A percentile compares a stretch with the other conserved stretches of the same genome.
Conservation (phyloP, 331 rosid genomes). For the Pyracantha coccinea region DNA sequence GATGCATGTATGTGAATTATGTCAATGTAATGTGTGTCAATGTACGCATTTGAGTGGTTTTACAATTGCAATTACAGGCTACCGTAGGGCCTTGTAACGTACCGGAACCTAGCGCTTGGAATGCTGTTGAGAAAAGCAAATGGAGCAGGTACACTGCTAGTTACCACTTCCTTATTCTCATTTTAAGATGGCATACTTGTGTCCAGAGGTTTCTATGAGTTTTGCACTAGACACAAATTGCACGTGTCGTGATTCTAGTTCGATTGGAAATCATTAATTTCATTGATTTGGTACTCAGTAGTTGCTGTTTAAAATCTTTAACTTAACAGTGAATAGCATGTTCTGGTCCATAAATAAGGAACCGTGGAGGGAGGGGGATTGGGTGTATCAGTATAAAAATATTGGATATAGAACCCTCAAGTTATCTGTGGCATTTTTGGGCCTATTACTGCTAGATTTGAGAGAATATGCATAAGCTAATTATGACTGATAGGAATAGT, state of each 20-base stretch:
- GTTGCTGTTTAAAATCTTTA: too few species aligned
- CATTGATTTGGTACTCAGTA: background rate
- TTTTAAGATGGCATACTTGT: background rate
- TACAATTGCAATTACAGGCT: slow-evolving; percentile 50
- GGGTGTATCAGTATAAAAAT: background rate
- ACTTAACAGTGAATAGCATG: background rate
- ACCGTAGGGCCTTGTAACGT: slow-evolving; percentile 71
- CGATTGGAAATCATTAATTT: background rate
- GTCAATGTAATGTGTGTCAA: background rate
- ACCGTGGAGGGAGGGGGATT: background rate
- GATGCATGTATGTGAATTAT: background rate
- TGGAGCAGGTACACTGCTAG: slow-evolving; percentile 75
- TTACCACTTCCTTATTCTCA: background rate
- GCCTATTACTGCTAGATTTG: background rate
- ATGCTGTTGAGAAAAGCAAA: slow-evolving; percentile 84
- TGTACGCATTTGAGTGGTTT: background rate
- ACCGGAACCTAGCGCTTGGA: slow-evolving; percentile 86
- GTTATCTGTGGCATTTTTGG: background rate
- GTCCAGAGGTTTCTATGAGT: background rate
- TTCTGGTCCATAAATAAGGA: background rate
- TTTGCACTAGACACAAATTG: background rate
- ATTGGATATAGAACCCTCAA: background rate
- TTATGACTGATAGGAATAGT: background rate
- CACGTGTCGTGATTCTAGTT: background rate
- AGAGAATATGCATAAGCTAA: background rate